phyloP scores from a whole-genome alignment of 2,329 filamentous ascomycete species.

The Penicillium sp. region DNA sequence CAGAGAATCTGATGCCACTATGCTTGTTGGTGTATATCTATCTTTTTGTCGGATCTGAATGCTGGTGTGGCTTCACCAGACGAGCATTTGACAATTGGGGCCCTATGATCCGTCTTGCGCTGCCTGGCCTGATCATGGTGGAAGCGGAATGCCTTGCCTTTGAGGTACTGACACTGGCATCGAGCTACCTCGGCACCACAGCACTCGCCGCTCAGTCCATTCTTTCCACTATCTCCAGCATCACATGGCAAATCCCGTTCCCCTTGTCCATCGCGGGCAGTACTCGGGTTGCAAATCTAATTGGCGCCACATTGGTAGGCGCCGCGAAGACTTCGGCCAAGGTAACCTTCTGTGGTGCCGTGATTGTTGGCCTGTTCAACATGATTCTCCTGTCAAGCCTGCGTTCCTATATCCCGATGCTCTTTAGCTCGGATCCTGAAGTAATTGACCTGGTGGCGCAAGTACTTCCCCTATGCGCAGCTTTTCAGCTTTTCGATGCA shows the following conservation, averaged over 20 bases:
- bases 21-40: constrained; percentile 69
- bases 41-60: constrained; percentile 65
- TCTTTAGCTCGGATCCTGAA: constrained; percentile 69
- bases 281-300: constrained; percentile 84
- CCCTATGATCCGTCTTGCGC: constrained; percentile 77
- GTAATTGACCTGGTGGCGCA: constrained; percentile 63
- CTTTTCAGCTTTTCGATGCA: constrained; percentile 86
- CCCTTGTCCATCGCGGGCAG: constrained; percentile 81
- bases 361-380: constrained; percentile 73
- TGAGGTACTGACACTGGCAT: constrained; percentile 78
- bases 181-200: constrained; percentile 70
- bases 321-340: constrained; percentile 75
- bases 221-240: constrained; percentile 66
- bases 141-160: constrained; percentile 91
- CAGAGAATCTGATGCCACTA: constrained; percentile 66
- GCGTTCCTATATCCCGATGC: constrained; percentile 65
- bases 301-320: constrained; percentile 75
- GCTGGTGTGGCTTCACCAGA: constrained; percentile 73
- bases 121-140: constrained; percentile 90
- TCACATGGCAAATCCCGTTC: constrained; percentile 89
- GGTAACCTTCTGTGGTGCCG: constrained; percentile 63
- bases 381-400: constrained; percentile 62
- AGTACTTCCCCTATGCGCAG: constrained; percentile 72
- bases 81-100: constrained; percentile 68
- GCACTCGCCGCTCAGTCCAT: constrained; percentile 85